Base-by-base conservation (phyloP, 2,329 filamentous ascomycete species). In the Aspergillus fischeri region DNA sequence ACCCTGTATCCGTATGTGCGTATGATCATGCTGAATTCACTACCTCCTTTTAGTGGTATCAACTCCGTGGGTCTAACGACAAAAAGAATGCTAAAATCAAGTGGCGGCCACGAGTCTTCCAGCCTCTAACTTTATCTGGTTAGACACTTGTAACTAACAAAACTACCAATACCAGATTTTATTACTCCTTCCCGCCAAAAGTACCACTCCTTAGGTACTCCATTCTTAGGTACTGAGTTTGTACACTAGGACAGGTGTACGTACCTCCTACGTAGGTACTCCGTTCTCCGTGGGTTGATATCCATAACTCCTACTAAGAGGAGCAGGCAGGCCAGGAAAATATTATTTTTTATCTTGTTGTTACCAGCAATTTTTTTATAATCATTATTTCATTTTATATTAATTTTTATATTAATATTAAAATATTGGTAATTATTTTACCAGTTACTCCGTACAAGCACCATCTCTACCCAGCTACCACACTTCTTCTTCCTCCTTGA, bases 21-120 rank as follows among this genome's bases (percentile, higher is more conserved):
- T 47, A 47, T 47, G 44, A 25, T 24, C 21, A 24, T 47, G 44
- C 17, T 11, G 11, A 2, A 47, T 11, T 21, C 24, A 47, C 24
- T 47, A 14, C 8, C 28, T 35, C 17, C 41, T 21, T 47, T 51
- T 42, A 41, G 28, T 24, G 47, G 35, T 44, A 35, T 51, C 52
- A 52, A 17, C 25, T 44, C 52, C 47, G 42, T 29, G 32, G 57
- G 48, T 56, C 54, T 50, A 42, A 59, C 49, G 35, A 56, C 53
- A 53, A 56, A 50, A 50, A 51, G 44, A 54, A 55, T 52, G 51
- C 61, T 62, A 57, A 27, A 55, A 55, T 61, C 48, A 58, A 63
- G 61, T 65, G 63, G 63, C 63, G 61, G 63, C 63, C 63, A 65
- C 63, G 63, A 65, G 60, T 64, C 57, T 63, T 52, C 52, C 52